A percentile compares a stretch with the other conserved stretches of the same genome.
These are phyloP conservation scores for Penicillium desertorum DNA, from an alignment of 495 filamentous ascomycete genomes.

Conservation along the genomic window DNA sequence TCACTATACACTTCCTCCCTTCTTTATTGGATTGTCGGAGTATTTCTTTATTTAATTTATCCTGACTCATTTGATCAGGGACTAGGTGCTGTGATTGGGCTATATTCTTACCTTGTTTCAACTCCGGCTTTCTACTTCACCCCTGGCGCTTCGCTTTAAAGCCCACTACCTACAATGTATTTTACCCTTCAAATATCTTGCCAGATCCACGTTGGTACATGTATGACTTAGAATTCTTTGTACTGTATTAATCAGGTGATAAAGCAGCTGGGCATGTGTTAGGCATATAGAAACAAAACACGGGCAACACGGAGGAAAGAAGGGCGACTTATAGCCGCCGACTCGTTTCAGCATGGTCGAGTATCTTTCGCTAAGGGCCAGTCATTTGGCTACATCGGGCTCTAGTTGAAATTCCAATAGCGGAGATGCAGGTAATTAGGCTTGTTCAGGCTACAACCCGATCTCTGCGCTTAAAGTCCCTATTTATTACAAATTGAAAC, in stretches of 20 bases:
- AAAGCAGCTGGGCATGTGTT: too few species aligned
- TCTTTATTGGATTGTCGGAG: not conserved
- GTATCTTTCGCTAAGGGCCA: conserved; percentile 9
- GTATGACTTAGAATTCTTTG: not conserved
- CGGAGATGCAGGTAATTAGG: not conserved
- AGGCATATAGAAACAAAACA: not conserved
- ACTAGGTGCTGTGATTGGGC: conserved; percentile 20
- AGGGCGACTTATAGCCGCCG: conserved; percentile 2
- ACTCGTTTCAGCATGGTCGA: conserved; percentile 16
- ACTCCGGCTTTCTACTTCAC: not conserved
- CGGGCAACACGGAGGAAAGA: not conserved
- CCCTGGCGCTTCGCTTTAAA: not conserved
- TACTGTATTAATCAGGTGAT: not conserved
- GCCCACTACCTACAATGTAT: not conserved
- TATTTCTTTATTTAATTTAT: not conserved
- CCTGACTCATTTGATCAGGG: conserved; percentile 7
- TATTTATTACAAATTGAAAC: conserved; percentile 16
- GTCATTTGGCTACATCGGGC: conserved; percentile 6
- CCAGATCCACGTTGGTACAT: not conserved
- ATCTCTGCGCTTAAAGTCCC: conserved; percentile 12
- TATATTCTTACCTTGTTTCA: conserved; percentile 11
- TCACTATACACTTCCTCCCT: not conserved
- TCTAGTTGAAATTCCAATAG: conserved; percentile 8
- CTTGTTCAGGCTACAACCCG: conserved; percentile 3
- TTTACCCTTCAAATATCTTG: not conserved